Base-by-base conservation (phyloP, 2,329 filamentous ascomycete species). In the Dryadomyces quercus-mongolicae region DNA sequence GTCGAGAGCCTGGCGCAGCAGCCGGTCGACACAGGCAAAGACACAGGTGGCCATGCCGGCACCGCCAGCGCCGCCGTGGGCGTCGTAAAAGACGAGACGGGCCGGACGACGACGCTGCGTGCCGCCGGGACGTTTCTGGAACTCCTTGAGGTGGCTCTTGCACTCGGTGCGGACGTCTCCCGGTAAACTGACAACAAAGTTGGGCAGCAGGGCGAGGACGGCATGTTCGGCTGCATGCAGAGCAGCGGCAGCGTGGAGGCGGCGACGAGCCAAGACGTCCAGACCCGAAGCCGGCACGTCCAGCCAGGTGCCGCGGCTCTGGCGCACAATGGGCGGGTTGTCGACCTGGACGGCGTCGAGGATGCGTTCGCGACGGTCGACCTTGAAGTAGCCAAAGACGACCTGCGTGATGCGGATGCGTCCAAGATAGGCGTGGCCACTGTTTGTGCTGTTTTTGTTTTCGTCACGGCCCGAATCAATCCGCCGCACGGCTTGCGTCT, bases 161-260 rank as follows among this genome's bases (percentile, higher is more conserved):
- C 93, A 97, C 69, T 97, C 93, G 0, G 93, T 97, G 45, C 88
- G 81, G 15, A 98, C 88, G 61, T 97, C 93, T 25, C 89, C 91
- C 0, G 91, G 90, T 72, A 91, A 85, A 60, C 82, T 88, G 61
- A 96, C 82, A 46, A 97, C 88, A 64, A 94, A 95, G 49, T 88
- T 93, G 0, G 92, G 92, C 71, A 97, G 83, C 2, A 97, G 75
- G 43, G 81, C 86, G 58, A 97, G 78, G 22, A 97, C 74, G 0
- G 91, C 90, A 66, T 98, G 93, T 69, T 97, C 90, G 2, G 93
- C 92, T 0, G 92, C 92, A 65, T 97, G 93, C 55, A 98, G 96
- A 0, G 88, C 88, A 0, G 85, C 93, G 0, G 89, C 92, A 10
- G 92, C 77, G 65, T 96, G 88, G 36, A 97, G 74, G 0, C 82